These are phyloP conservation scores for Beauveria caledonica DNA, from an alignment of 2,329 filamentous ascomycete genomes.

Conservation along the genomic window DNA sequence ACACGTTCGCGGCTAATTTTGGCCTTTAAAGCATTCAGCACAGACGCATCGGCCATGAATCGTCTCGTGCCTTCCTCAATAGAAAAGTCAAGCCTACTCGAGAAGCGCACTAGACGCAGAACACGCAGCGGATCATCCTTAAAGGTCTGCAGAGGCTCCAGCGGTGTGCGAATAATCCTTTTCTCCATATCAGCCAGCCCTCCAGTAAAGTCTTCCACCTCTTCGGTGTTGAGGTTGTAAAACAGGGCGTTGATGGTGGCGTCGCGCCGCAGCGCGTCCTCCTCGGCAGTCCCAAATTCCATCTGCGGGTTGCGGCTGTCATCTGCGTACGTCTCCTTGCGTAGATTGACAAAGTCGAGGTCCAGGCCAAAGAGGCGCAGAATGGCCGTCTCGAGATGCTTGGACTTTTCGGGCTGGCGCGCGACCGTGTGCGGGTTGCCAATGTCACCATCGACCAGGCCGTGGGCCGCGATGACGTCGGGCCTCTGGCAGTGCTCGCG, in stretches of 20 bases:
- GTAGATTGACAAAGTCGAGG: constrained; percentile 87
- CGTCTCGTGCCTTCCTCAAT: constrained; percentile 63
- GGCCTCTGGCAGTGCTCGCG: constrained; percentile 57
- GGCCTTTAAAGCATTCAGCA: constrained; percentile 66
- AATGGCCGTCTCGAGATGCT: constrained; percentile 88
- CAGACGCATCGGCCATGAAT: constrained; percentile 71
- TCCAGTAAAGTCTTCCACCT: constrained; percentile 78
- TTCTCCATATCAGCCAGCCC: constrained; percentile 68
- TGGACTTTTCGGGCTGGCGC: constrained; percentile 91
- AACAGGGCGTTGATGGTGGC: constrained; percentile 94
- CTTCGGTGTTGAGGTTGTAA: constrained; percentile 76
- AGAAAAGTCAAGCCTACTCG: constrained; percentile 69
- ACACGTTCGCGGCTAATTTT: constrained; percentile 94
- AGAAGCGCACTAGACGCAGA: constrained; percentile 80
- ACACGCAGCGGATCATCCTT: constrained; percentile 88
- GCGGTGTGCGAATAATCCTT: constrained; percentile 71
- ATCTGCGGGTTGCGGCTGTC: constrained; percentile 84
- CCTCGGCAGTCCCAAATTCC: constrained; percentile 85
- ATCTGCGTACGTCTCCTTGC: constrained; percentile 85
- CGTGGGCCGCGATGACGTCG: constrained; percentile 54
- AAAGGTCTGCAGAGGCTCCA: constrained; percentile 87
- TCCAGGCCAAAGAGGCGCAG: constrained; percentile 79
- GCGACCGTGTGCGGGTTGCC: constrained; percentile 80
- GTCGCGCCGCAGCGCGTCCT: constrained; percentile 84
- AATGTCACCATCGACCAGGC: constrained; percentile 49